These are phyloP conservation scores for Cryptococcus floricola DNA, from an alignment of 1,284 basidiomycete genomes.

Conservation along the genomic window DNA sequence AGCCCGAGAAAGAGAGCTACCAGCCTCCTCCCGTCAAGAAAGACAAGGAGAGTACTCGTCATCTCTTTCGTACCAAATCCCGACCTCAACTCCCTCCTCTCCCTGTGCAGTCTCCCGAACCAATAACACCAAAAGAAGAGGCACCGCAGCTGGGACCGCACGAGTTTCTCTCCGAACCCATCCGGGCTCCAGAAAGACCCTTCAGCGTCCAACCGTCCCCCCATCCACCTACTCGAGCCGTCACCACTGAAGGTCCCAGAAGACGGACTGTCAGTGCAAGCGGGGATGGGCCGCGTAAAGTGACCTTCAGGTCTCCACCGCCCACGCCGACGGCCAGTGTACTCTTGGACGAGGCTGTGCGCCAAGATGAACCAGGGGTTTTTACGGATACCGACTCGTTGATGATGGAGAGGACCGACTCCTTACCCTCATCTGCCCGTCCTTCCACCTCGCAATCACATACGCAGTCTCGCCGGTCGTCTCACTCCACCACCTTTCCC, in stretches of 20 bases:
- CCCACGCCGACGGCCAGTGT: conserved; percentile 34
- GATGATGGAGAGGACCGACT: no score
- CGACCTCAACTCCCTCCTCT: no score
- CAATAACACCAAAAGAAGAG: neutral
- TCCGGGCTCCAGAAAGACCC: neutral
- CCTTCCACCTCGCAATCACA: conserved; percentile 10
- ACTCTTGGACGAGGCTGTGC: conserved; percentile 16
- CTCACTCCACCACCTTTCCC: conserved; percentile 9
- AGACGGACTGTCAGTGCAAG: conserved; percentile 18
- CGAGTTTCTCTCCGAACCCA: neutral
- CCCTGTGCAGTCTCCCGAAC: no score
- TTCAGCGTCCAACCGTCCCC: neutral
- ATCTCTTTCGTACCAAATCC: no score
- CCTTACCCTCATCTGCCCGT: neutral
- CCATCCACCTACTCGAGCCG: neutral
- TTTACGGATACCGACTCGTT: no score
- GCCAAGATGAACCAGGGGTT: neutral
- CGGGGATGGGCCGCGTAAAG: conserved; percentile 23
- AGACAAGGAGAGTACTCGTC: neutral
- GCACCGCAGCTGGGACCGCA: neutral
- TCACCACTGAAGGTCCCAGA: neutral
- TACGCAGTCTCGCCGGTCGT: conserved; percentile 11
- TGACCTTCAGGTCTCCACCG: conserved; percentile 31
- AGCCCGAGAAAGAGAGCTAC: neutral
- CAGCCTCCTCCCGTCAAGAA: neutral